phyloP scores from a whole-genome alignment of 2,329 filamentous ascomycete species.

The Fusarium nematophilum region DNA sequence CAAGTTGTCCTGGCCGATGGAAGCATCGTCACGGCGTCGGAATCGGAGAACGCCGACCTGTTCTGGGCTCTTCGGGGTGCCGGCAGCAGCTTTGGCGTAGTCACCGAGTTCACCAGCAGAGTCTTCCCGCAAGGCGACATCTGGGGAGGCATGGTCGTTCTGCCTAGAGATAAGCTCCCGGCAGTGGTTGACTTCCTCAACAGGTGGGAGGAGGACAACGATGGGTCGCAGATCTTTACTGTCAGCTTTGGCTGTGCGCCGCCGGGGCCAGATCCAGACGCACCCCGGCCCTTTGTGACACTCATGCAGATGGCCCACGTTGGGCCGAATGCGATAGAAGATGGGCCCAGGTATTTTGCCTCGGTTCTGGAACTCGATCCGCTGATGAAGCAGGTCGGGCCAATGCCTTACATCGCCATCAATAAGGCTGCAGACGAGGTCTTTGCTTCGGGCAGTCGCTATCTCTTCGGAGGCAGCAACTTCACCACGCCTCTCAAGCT shows the following conservation, averaged over 20 bases:
- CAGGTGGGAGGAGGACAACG: constrained; percentile 41
- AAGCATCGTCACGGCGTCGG: constrained; percentile 52
- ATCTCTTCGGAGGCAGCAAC: constrained; percentile 56
- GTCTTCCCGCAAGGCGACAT: constrained; percentile 47
- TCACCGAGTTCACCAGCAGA: constrained; percentile 52
- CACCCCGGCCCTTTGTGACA: constrained; percentile 28
- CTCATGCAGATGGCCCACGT: constrained; percentile 34
- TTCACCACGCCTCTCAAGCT: constrained; percentile 53
- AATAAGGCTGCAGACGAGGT: constrained; percentile 54
- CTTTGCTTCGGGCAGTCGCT: constrained; percentile 51
- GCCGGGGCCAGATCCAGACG: constrained; percentile 35
- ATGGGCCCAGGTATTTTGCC: constrained; percentile 46
- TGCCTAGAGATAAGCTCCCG: constrained; percentile 41
- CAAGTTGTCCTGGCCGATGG: constrained; percentile 55
- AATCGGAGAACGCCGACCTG: constrained; percentile 55
- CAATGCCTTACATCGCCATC: constrained; percentile 55
- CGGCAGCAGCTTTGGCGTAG: constrained; percentile 57
- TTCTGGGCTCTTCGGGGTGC: constrained; percentile 57
- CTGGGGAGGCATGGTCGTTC: constrained; percentile 46
- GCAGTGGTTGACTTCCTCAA: constrained; percentile 47
- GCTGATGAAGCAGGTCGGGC: constrained; percentile 49
- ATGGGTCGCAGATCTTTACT: constrained; percentile 37
- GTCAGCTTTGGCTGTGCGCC: constrained; percentile 29
- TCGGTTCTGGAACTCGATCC: constrained; percentile 52
- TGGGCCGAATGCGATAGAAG: constrained; percentile 30